Conservation (phyloP, 352 stramenopile species). For the Pythium insidiosum region DNA sequence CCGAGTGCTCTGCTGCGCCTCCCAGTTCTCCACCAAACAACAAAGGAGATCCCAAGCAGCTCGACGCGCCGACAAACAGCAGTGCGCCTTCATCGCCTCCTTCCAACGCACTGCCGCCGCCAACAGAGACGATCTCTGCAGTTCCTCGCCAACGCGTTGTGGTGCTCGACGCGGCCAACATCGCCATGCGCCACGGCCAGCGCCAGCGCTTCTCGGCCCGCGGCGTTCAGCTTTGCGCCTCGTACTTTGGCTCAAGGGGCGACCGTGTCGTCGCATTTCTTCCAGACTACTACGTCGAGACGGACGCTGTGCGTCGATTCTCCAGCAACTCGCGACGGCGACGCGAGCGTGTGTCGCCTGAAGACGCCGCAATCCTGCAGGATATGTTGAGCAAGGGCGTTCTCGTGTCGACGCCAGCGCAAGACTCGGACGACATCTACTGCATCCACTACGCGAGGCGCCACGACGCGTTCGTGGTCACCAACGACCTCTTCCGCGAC, state of each 20-base stretch:
- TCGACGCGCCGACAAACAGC: no score
- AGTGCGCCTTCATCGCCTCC: no score
- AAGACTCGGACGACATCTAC: constrained; percentile 89
- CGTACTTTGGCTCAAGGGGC: constrained; percentile 60
- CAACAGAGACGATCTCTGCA: no score
- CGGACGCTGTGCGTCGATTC: no score
- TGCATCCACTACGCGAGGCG: constrained; percentile 84
- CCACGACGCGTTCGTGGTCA: constrained; percentile 73
- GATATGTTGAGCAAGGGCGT: constrained; percentile 60
- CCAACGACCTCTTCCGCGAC: constrained; percentile 86
- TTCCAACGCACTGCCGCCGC: no score
- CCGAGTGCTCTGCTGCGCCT: no score
- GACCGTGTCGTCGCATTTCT: constrained; percentile 82
- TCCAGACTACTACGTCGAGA: constrained; percentile 70
- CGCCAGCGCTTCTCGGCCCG: constrained; percentile 68
- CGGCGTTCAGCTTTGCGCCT: constrained; percentile 59
- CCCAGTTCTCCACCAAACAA: no score
- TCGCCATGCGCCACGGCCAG: constrained; percentile 75
- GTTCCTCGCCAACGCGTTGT: constrained; percentile 17
- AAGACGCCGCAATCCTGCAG: constrained; percentile 65
- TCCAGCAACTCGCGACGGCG: no score
- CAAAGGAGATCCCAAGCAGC: no score
- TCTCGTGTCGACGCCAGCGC: constrained; percentile 69
- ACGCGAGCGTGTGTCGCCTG: constrained; percentile 40
- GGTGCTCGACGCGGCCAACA: constrained; percentile 41